Evolutionary conservation across 306 rosid genomes (phyloP), one percentile per base, ranked within the genome.

Genomic region (Vicia faba): DNA sequence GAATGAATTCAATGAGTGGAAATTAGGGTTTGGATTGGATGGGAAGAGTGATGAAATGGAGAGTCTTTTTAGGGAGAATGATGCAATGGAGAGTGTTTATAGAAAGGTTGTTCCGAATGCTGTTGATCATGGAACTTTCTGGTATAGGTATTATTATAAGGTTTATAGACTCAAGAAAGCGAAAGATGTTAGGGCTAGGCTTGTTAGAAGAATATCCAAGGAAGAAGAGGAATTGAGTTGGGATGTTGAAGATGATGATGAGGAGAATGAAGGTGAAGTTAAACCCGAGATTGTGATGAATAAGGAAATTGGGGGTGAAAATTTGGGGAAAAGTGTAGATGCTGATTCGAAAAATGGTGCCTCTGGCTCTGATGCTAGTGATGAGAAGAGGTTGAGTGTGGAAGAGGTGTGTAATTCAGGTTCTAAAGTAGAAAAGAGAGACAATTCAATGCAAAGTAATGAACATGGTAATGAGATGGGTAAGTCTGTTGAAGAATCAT

Each of bases 141-240:
- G 96, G 95, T 67, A 3, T 73, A 83, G 95, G 80, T 91, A 89
- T 81, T 91, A 79, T 76, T 91, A 79, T 58, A 89, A 79, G 85
- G 80, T 87, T 70, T 43, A 78, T 77, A 88, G 69, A 85, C 73
- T 88, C 31, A 82, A 82, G 85, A 84, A 79, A 74, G 90, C 88
- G 15, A 90, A 89, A 70, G 80, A 85, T 54, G 78, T 79, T 2
- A 91, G 89, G 79, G 84, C 77, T 23, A 91, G 80, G 74, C 82
- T 88, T 67, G 96, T 91, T 68, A 85, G 79, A 73, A 63, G 88
- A 15, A 86, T 88, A 39, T 79, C 89, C 0, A 71, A 67, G 54
- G 87, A 84, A 58, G 96, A 91, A n/a, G 95, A 91, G 81, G 95
- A 88, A 8, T 76, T 91, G 86, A 91, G 95, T 68, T 91, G 97